These are phyloP conservation scores for Phlebiopsis flavidoalba DNA, from an alignment of 768 basidiomycete genomes.

Conservation along the genomic window DNA sequence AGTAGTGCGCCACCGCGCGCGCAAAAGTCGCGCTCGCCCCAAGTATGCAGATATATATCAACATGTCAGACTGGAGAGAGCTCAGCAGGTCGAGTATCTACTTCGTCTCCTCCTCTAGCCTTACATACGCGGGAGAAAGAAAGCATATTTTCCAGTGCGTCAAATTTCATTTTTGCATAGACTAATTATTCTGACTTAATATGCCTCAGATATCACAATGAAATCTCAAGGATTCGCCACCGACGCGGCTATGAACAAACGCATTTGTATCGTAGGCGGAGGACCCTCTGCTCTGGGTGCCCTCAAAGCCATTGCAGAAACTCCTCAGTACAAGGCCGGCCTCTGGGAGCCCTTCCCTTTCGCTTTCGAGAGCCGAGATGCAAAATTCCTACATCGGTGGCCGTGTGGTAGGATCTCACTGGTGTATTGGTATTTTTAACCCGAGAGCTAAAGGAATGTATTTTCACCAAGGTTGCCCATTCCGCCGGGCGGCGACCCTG, in stretches of 20 bases:
- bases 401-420: constrained; percentile 49
- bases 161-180: no score
- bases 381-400: constrained; percentile 69
- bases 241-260: constrained; percentile 14
- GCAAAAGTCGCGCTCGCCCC: no score
- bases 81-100: no score
- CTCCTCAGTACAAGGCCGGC: constrained; percentile 48
- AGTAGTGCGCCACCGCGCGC: no score
- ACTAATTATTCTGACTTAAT: no score
- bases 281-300: constrained; percentile 73
- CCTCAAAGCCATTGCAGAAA: constrained; percentile 60
- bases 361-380: constrained; percentile 59
- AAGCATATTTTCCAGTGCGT: no score
- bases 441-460: not conserved
- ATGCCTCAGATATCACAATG: no score
- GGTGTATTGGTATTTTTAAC: not conserved
- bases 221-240: no score
- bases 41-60: no score
- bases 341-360: constrained; percentile 56
- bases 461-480: constrained; percentile 44
- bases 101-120: no score
- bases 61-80: no score
- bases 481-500: constrained; percentile 43
- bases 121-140: no score
- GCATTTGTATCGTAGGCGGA: constrained; percentile 69